Percentiles rank a stretch among this genome's conserved stretches.
These are phyloP conservation scores for Hypoxylon crocopeplum DNA, from an alignment of 495 filamentous ascomycete species.

Conservation along the genomic window DNA sequence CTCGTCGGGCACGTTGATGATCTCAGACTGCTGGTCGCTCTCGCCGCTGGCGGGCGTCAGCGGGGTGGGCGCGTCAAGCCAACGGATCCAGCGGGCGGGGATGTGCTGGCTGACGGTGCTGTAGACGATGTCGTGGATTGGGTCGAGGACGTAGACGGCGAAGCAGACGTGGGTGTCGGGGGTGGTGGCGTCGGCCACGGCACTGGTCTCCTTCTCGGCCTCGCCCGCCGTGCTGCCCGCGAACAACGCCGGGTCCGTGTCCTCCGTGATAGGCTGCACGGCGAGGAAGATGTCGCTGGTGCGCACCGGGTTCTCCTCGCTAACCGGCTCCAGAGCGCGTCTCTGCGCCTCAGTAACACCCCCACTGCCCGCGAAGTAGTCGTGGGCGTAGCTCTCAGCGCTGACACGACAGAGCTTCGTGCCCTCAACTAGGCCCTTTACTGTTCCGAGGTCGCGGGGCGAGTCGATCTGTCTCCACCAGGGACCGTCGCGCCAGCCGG, in stretches of 20 bases:
- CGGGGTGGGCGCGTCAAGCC: conserved; percentile 81
- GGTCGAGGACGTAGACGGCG: conserved; percentile 91
- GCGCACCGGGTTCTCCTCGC: conserved; percentile 85
- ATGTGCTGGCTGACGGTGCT: conserved; percentile 80
- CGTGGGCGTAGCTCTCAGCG: conserved; percentile 84
- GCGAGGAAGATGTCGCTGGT: conserved; percentile 94
- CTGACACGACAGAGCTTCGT: conserved; percentile 87
- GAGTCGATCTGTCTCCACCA: conserved; percentile 86
- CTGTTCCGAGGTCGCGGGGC: conserved; percentile 78
- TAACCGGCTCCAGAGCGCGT: conserved; percentile 73
- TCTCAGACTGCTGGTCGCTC: conserved; percentile 43
- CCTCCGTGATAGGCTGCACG: conserved; percentile 78
- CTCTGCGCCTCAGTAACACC: conserved; percentile 82
- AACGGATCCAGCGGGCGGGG: conserved; percentile 86
- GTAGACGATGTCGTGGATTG: conserved; percentile 89
- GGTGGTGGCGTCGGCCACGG: conserved; percentile 58
- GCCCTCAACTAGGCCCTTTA: conserved; percentile 81
- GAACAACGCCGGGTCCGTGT: conserved; percentile 73
- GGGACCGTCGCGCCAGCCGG: conserved; percentile 87
- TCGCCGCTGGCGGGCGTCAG: conserved; percentile 51
- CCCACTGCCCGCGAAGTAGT: conserved; percentile 78
- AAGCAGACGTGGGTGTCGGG: conserved; percentile 72
- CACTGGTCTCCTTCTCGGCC: conserved; percentile 58
- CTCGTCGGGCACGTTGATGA: conserved; percentile 69
- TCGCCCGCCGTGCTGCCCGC: conserved; percentile 52